phyloP scores from a whole-genome alignment of 305 asterid genomes.

The Ajuga reptans region DNA sequence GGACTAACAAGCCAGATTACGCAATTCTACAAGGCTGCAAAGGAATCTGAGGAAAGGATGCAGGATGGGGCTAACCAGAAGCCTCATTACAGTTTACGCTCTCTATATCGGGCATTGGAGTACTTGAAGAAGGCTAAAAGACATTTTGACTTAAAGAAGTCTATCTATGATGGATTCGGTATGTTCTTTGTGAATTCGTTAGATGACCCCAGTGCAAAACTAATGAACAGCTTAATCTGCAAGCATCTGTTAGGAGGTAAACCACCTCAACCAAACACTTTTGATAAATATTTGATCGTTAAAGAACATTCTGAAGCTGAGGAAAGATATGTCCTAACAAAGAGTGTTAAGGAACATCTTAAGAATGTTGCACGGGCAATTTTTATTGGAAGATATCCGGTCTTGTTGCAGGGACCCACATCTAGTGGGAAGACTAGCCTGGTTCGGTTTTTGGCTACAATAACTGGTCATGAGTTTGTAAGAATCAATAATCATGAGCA shows the following conservation, averaged over 20 bases:
- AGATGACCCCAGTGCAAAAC: slow-evolving; percentile 64
- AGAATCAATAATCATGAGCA: slow-evolving; percentile 95
- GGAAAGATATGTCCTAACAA: slow-evolving; percentile 59
- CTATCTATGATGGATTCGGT: slow-evolving; percentile 86
- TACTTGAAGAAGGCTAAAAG: slow-evolving; percentile 56
- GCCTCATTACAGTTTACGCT: slow-evolving; percentile 94
- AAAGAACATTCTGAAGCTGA: slow-evolving; percentile 25
- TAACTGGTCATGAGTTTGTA: slow-evolving; percentile 80
- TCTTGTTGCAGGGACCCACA: slow-evolving; percentile 94
- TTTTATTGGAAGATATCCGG: slow-evolving; percentile 75
- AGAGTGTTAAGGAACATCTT: slow-evolving; percentile 71
- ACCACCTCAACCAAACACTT: slow-evolving; percentile 37
- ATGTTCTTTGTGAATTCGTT: slow-evolving; percentile 76
- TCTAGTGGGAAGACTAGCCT: slow-evolving; percentile 99
- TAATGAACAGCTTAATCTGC: slow-evolving; percentile 52
- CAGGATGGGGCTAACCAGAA: slow-evolving; percentile 99
- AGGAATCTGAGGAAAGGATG: slow-evolving; percentile 69
- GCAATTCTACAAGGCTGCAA: slow-evolving; percentile 73
- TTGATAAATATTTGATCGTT: slow-evolving; percentile 41
- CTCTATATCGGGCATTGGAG: slow-evolving; percentile 85
- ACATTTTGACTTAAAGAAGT: slow-evolving; percentile 42
- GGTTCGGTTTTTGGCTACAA: slow-evolving; percentile 73
- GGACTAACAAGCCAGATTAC: slow-evolving; percentile 40
- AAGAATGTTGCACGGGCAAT: slow-evolving; percentile 73
- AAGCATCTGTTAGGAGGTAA: slow-evolving; percentile 45